These are phyloP conservation scores for Sedum album DNA, from an alignment of 164 flowering plant species.

Conservation along the genomic window DNA sequence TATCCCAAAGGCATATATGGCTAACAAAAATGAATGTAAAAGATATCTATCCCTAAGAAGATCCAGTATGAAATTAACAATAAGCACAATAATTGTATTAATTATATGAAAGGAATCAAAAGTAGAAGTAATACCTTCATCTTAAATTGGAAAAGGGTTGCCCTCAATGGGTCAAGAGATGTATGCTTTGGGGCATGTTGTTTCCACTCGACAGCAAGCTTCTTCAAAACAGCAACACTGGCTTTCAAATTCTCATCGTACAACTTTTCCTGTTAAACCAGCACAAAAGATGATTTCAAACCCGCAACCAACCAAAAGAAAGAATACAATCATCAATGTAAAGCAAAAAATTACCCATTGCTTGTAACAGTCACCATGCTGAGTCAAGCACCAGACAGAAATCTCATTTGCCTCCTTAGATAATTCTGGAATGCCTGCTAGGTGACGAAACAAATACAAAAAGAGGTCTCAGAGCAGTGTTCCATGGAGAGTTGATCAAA, in stretches of 20 bases:
- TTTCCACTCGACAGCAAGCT: conserved; percentile 3
- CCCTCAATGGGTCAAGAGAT: conserved; percentile 7
- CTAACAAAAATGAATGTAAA: neutral
- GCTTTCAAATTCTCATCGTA: conserved; percentile 7
- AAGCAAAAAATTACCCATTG: conserved; percentile 56
- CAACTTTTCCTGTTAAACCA: conserved; percentile 1
- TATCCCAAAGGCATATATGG: neutral
- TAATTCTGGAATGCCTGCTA: conserved; percentile 49
- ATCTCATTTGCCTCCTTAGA: conserved; percentile 58
- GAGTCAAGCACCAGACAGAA: conserved; percentile 64
- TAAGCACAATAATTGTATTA: neutral
- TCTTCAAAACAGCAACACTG: conserved; percentile 6
- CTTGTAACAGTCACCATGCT: conserved; percentile 65
- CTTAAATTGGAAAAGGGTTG: neutral
- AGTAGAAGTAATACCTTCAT: neutral
- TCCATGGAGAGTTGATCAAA: neutral
- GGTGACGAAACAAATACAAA: neutral
- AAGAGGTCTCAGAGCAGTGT: neutral
- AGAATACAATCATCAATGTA: neutral
- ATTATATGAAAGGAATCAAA: neutral
- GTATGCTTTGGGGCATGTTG: neutral
- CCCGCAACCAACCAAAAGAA: neutral
- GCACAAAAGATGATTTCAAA: neutral
- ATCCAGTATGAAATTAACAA: neutral
- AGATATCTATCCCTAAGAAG: neutral